Evolutionary conservation across 2,329 filamentous ascomycete genomes (phyloP), one percentile per base, ranked within the genome.

Genomic region (Phyllosticta ampelicida): DNA sequence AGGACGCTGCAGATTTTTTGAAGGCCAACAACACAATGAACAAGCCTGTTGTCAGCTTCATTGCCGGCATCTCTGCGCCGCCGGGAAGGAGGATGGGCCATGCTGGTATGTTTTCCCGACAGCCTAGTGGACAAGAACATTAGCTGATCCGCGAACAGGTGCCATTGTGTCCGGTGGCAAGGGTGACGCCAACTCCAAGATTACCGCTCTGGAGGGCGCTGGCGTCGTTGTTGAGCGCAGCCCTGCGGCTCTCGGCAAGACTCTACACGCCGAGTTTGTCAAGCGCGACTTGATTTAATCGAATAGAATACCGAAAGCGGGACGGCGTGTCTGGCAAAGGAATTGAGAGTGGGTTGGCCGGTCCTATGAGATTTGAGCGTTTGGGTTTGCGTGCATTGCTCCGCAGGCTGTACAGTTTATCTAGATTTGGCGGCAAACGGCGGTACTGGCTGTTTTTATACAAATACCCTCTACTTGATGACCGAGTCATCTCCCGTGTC

Each of bases 111-210:
- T 71, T 36, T 44, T 19, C 18, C 23, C 13, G 21, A 8, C 18
- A 44, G 36, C 36, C 36, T 44, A 44, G 13, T 44, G 36, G 13
- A 16, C 36, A 44, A 44, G 8, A 13, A 21, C 23, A 53, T 29
- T 19, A 10, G 19, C 56, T 61, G 26, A 54, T 29, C 48, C 21
- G 16, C 10, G 51, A 48, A 18, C 59, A 77, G 75, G 77, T 76
- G 94, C 94, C 71, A 99, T 99, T 73, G 92, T 99, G 65, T 90
- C 89, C 66, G 94, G 94, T 68, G 94, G 94, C 69, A 97, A 96
- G 85, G 94, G 94, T 71, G 94, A 90, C 73, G 94, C 94, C 64
- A 90, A 97, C 78, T 95, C 90, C 73, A 99, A 99, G 87, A 99
- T 99, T 77, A 81, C 86, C 69, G 94, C 94, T 62, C 86, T 99